A percentile compares a stretch with the other conserved stretches of the same genome.
Conservation (phyloP, 2,329 filamentous ascomycete species). For the Xylaria sp. region DNA sequence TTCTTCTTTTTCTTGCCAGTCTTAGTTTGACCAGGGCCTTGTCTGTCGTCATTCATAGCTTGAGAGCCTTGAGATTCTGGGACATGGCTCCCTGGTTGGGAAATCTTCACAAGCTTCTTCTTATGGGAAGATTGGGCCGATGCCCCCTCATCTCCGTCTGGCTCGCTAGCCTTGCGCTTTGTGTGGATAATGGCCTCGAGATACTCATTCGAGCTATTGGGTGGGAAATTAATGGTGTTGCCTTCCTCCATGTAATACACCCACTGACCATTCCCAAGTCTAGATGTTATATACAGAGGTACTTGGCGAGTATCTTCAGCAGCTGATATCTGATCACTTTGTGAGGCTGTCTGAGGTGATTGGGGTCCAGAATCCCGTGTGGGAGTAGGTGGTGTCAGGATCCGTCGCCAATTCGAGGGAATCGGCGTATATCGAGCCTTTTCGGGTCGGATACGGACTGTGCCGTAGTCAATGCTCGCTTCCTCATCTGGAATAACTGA, state of each 20-base stretch:
- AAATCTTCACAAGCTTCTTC: conserved; percentile 23
- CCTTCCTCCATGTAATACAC: background rate
- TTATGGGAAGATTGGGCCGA: conserved; percentile 15
- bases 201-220: background rate
- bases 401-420: conserved; percentile 29
- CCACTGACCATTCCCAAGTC: background rate
- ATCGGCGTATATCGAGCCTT: conserved; percentile 32
- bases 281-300: background rate
- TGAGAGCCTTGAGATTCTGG: background rate
- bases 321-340: background rate
- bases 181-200: background rate
- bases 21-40: background rate
- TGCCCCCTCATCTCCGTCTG: background rate
- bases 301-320: background rate
- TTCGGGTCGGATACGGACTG: conserved; percentile 34
- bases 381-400: background rate
- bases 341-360: background rate
- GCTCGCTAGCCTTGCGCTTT: conserved; percentile 35
- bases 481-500: background rate
- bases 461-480: conserved; percentile 34
- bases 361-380: background rate
- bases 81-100: background rate
- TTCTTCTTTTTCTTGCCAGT: conserved; percentile 28
- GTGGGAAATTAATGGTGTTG: background rate
- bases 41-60: conserved; percentile 13